Evolutionary conservation across 2,329 filamentous ascomycete genomes (phyloP).

Genomic region (Escovopsis weberi): DNA sequence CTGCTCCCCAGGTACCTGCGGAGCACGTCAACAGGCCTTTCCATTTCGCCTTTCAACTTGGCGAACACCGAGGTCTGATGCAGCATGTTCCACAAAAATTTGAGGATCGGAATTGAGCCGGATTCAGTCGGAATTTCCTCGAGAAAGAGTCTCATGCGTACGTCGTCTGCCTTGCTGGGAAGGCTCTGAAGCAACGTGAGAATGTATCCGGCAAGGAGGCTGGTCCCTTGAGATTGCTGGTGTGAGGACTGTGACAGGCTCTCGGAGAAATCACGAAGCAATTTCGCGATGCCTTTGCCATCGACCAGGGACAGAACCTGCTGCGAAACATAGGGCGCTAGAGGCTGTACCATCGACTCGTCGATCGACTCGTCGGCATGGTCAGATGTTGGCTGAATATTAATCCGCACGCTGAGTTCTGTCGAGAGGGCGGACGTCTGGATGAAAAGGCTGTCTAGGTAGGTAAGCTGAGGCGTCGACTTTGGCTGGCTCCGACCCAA

Average conservation of each 20-base stretch:
- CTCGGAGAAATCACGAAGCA: slow-evolving; percentile 20
- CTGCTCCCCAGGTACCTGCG: slow-evolving; percentile 15
- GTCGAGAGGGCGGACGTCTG: slow-evolving; percentile 37
- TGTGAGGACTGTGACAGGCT: slow-evolving; percentile 16
- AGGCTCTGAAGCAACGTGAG: slow-evolving; percentile 78
- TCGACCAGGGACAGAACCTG: slow-evolving; percentile 61
- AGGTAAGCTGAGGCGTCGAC: slow-evolving; percentile 22
- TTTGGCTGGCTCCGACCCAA: slow-evolving; percentile 29
- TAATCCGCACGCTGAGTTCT: slow-evolving; percentile 34
- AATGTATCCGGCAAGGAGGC: slow-evolving; percentile 70
- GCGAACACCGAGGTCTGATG: slow-evolving; percentile 27
- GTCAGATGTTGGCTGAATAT: slow-evolving; percentile 7
- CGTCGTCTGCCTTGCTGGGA: slow-evolving; percentile 67
- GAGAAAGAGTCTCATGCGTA: slow-evolving; percentile 85
- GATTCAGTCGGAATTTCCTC: slow-evolving; percentile 19
- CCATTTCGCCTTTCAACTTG: slow-evolving; percentile 17
- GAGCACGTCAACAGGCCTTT: slow-evolving; percentile 15
- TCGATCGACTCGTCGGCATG: slow-evolving; percentile 6
- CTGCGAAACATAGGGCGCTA: slow-evolving; percentile 44
- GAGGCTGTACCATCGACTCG: slow-evolving; percentile 10
- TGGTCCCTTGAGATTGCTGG: slow-evolving; percentile 29
- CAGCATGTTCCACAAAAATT: slow-evolving; percentile 67
- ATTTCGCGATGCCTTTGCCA: slow-evolving; percentile 51
- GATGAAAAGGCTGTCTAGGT: slow-evolving; percentile 37
- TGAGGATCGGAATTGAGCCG: slow-evolving; percentile 42